Evolutionary conservation across 495 filamentous ascomycete genomes (phyloP).

Genomic region (Trichocladium antarcticum): DNA sequence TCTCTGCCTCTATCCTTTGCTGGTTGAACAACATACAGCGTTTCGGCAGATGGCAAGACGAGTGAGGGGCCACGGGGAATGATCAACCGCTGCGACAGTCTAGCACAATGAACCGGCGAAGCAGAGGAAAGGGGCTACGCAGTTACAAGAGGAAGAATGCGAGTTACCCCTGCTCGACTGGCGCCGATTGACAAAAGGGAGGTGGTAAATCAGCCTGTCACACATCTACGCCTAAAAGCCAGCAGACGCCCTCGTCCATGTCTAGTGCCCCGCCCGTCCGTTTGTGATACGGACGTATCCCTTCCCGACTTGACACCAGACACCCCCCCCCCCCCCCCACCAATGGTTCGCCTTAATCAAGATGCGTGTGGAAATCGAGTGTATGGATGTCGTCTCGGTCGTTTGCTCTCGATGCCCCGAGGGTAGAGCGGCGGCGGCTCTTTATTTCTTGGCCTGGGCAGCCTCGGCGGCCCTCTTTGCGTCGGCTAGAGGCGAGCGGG

Average conservation of each 20-base stretch:
- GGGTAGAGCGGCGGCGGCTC: neutral
- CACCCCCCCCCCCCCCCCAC: neutral
- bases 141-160: neutral
- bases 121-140: neutral
- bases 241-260: neutral
- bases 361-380: neutral
- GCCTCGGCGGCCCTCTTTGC: constrained; percentile 38
- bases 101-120: neutral
- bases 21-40: too few species aligned
- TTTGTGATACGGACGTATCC: neutral
- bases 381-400: constrained; percentile 5
- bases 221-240: constrained; percentile 2
- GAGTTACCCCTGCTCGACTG: neutral
- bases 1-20: too few species aligned
- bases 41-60: too few species aligned
- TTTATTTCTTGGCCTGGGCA: constrained; percentile 22
- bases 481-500: constrained; percentile 30
- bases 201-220: neutral
- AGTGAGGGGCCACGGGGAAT: too few species aligned
- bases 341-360: neutral
- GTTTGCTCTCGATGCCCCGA: neutral
- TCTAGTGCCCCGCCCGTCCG: neutral
- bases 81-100: too few species aligned
- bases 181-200: constrained; percentile 2
- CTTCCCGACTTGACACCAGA: neutral